These are phyloP conservation scores for Populus deltoides DNA, from an alignment of 345 rosid species.

Conservation along the genomic window DNA sequence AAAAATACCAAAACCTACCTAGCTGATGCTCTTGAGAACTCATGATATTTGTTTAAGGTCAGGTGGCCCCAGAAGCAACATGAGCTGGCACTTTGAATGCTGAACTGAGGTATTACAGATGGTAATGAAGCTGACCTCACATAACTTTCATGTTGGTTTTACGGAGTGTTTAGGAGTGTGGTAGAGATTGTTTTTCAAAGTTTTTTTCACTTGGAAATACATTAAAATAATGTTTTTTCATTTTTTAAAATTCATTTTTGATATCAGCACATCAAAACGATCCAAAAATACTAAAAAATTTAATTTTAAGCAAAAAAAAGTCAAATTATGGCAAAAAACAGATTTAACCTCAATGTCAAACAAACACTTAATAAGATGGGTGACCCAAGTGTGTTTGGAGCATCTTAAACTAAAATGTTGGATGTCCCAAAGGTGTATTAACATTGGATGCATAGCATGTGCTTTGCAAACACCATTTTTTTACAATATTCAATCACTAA, in stretches of 20 bases:
- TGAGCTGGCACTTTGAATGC: not conserved
- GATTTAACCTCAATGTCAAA: too few species aligned
- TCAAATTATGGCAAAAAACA: too few species aligned
- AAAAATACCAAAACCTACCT: too few species aligned
- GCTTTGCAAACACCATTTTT: not conserved
- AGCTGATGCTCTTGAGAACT: not conserved
- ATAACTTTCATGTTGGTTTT: not conserved
- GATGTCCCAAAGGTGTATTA: not conserved
- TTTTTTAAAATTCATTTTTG: too few species aligned
- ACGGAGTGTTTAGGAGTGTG: too few species aligned
- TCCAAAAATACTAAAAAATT: too few species aligned
- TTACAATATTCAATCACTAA: not conserved
- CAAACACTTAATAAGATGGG: not conserved
- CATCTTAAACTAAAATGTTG: not conserved
- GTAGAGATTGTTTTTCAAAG: too few species aligned
- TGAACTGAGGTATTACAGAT: not conserved
- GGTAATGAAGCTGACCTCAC: not conserved
- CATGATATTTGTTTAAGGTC: not conserved
- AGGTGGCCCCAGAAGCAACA: not conserved
- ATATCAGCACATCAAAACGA: too few species aligned
- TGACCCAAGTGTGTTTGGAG: not conserved
- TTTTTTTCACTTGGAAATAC: too few species aligned
- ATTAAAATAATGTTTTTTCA: too few species aligned
- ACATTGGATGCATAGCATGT: not conserved
- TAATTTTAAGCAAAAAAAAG: too few species aligned